Conservation (phyloP, 768 basidiomycete genomes). For the Rossbeevera mucosa region DNA sequence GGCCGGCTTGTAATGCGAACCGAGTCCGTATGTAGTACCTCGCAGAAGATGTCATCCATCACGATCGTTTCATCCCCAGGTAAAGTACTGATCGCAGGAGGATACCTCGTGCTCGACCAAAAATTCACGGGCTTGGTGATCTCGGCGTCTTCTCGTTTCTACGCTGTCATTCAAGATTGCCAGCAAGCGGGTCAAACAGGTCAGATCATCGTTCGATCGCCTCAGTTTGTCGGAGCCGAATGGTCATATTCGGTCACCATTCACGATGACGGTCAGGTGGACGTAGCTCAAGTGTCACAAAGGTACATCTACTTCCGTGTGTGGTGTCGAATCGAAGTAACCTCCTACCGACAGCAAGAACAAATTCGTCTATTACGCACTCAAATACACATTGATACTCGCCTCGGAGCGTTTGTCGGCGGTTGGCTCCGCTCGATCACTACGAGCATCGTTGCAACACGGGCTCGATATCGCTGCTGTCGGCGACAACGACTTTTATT, state of each 20-base stretch:
- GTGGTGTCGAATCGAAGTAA: neutral
- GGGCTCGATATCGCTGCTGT: constrained; percentile 78
- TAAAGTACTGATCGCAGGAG: constrained; percentile 92
- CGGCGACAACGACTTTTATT: constrained; percentile 98
- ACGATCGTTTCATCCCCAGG: constrained; percentile 89
- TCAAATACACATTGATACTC: constrained; percentile 72
- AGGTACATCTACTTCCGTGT: constrained; percentile 13
- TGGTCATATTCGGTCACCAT: constrained; percentile 67
- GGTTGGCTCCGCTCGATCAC: constrained; percentile 39
- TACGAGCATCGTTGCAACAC: constrained; percentile 37
- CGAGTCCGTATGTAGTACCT: too few relatives aligned
- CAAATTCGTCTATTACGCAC: constrained; percentile 88
- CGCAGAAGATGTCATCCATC: constrained; percentile 38
- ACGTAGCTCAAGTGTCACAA: constrained; percentile 20
- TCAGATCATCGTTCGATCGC: constrained; percentile 74
- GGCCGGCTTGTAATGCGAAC: too few relatives aligned
- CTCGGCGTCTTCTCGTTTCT: constrained; percentile 92
- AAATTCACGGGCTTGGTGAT: constrained; percentile 82
- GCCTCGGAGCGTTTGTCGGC: constrained; percentile 44
- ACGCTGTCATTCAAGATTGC: constrained; percentile 58
- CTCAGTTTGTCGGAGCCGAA: constrained; percentile 79
- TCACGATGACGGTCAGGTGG: constrained; percentile 26
- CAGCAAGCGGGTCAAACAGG: constrained; percentile 20
- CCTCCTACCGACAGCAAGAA: constrained; percentile 51
- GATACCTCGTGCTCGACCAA: constrained; percentile 93